These are phyloP conservation scores for Paecilomyces niveus DNA, from an alignment of 2,329 filamentous ascomycete genomes.

Conservation along the genomic window DNA sequence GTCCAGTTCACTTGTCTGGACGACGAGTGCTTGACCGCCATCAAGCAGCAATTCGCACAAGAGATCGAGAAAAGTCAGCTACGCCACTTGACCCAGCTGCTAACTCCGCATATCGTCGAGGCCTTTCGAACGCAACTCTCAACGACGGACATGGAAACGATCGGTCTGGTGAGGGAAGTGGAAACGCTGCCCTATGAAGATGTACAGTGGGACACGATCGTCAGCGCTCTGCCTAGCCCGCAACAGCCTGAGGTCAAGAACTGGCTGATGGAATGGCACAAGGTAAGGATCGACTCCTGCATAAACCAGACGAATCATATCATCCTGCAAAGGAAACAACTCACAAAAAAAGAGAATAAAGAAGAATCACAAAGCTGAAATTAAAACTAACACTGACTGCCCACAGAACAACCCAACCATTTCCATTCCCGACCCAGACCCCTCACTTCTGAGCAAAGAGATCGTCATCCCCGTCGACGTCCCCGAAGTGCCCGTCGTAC, in stretches of 20 bases:
- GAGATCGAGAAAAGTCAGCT: constrained; percentile 44
- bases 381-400: neutral
- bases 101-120: constrained; percentile 45
- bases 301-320: neutral
- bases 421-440: constrained; percentile 20
- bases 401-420: constrained; percentile 27
- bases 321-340: too few relatives aligned
- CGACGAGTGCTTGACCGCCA: constrained; percentile 56
- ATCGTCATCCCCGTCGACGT: constrained; percentile 89
- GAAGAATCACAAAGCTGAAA: neutral
- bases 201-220: constrained; percentile 47
- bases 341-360: neutral
- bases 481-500: constrained; percentile 72
- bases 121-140: constrained; percentile 41
- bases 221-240: constrained; percentile 44
- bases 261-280: constrained; percentile 54
- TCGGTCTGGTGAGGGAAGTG: constrained; percentile 48
- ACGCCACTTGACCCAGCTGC: constrained; percentile 40
- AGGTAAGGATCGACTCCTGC: constrained; percentile 29
- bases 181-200: constrained; percentile 45
- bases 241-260: constrained; percentile 36
- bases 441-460: constrained; percentile 44
- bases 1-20: constrained; percentile 71
- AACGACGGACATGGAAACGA: constrained; percentile 45
- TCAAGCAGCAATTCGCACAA: constrained; percentile 40